These are phyloP conservation scores for Macrocystidia cucumis DNA, from an alignment of 1,284 basidiomycete genomes.

Conservation along the genomic window DNA sequence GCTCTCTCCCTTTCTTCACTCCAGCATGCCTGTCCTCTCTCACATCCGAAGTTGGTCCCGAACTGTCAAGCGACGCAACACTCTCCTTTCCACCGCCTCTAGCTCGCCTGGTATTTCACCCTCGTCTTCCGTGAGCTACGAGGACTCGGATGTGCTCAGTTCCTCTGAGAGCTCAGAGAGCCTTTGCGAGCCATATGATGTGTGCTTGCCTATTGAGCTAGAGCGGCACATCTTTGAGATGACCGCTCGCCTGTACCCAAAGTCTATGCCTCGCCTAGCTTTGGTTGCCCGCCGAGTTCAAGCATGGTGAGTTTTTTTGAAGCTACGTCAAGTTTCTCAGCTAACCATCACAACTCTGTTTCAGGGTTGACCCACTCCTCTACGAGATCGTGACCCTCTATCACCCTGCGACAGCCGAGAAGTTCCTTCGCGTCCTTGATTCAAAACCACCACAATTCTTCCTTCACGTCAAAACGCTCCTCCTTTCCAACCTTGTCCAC, in stretches of 20 bases:
- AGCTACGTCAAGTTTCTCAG: background rate
- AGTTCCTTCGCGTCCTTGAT: background rate
- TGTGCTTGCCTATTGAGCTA: background rate
- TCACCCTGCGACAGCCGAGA: background rate
- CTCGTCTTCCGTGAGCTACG: too few relatives aligned
- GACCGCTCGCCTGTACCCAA: background rate
- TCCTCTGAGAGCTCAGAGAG: too few relatives aligned
- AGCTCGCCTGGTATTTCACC: too few relatives aligned
- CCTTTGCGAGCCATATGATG: too few relatives aligned
- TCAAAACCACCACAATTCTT: background rate
- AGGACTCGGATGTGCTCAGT: too few relatives aligned
- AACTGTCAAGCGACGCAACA: too few relatives aligned
- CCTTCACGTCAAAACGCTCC: constrained; percentile 1
- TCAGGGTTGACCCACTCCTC: background rate
- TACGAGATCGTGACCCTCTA: background rate
- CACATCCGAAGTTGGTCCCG: too few relatives aligned
- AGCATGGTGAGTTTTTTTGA: background rate
- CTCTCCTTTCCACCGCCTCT: too few relatives aligned
- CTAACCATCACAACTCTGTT: background rate
- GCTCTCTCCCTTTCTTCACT: too few relatives aligned
- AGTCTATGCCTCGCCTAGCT: background rate
- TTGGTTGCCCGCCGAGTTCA: constrained; percentile 1
- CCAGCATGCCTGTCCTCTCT: too few relatives aligned
- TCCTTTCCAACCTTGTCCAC: background rate
- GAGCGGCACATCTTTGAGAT: constrained; percentile 1